phyloP scores from a whole-genome alignment of 495 filamentous ascomycete species.

The Aspergillus biplanus region DNA sequence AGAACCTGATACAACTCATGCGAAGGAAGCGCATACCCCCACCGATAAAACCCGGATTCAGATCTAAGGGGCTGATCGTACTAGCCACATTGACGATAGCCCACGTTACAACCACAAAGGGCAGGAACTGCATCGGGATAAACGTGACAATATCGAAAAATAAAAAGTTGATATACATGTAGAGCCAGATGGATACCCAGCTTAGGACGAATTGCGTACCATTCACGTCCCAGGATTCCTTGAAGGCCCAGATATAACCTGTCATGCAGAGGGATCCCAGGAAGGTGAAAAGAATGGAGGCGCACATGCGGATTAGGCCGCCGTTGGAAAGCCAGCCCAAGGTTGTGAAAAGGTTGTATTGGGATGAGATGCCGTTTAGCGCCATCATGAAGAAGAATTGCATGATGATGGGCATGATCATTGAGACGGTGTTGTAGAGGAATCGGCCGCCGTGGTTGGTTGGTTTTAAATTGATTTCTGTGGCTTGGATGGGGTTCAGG shows the following conservation, averaged over 20 bases:
- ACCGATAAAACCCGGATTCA: constrained; percentile 47
- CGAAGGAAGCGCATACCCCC: constrained; percentile 49
- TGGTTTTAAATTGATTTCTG: constrained; percentile 41
- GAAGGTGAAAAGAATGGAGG: constrained; percentile 46
- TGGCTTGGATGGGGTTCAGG: constrained; percentile 39
- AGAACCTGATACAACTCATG: constrained; percentile 48
- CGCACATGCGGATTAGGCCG: constrained; percentile 36
- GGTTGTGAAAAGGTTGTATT: constrained; percentile 40
- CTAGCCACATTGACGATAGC: constrained; percentile 46
- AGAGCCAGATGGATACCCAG: constrained; percentile 52
- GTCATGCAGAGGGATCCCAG: constrained; percentile 43
- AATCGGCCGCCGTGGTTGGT: constrained; percentile 45
- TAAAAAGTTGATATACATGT: constrained; percentile 49
- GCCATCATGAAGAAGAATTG: constrained; percentile 54
- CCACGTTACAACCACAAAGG: constrained; percentile 50
- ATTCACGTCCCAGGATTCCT: constrained; percentile 42
- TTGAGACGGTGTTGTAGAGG: constrained; percentile 50
- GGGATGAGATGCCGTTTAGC: constrained; percentile 36
- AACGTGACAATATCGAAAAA: constrained; percentile 29
- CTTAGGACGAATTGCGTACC: constrained; percentile 43
- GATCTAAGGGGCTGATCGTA: constrained; percentile 45
- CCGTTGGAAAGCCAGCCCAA: constrained; percentile 39
- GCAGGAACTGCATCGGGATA: constrained; percentile 30
- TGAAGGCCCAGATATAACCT: constrained; percentile 52
- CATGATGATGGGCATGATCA: constrained; percentile 46